Conservation (phyloP, 208 protist species). For the Leishmania guyanensis region DNA sequence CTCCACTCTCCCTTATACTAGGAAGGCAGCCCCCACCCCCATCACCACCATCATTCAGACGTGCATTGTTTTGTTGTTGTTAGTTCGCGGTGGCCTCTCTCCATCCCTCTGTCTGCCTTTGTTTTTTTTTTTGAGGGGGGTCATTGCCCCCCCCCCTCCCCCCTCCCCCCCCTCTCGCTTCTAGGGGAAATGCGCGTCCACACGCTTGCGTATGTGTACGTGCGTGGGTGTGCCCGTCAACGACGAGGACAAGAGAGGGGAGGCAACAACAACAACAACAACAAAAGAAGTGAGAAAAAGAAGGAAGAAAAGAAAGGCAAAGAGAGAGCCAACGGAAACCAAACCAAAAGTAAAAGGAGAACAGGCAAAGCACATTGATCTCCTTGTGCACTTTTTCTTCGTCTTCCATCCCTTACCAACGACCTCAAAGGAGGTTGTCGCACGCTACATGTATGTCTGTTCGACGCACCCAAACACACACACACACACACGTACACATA, state of each 20-base stretch:
- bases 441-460: not conserved
- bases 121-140: not conserved
- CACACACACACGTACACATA: not conserved
- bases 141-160: not conserved
- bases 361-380: not conserved
- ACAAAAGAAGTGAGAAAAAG: not conserved
- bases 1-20: not conserved
- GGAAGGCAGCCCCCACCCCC: not conserved
- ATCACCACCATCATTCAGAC: not conserved
- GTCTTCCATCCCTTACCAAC: not conserved
- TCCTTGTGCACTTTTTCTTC: not conserved
- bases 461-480: not conserved
- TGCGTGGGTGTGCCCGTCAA: not conserved
- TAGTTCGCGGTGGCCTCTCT: not conserved
- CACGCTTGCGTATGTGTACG: not conserved
- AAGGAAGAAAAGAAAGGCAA: not conserved
- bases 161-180: not conserved
- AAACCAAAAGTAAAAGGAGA: not conserved
- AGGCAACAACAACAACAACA: not conserved
- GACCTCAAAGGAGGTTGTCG: not conserved
- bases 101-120: not conserved
- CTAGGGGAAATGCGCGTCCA: not conserved
- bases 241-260: not conserved
- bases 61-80: too few relatives aligned
- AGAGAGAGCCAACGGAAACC: not conserved